Percentiles rank a stretch among this genome's conserved stretches.
These are phyloP conservation scores for Kluyveromyces lactis DNA, from an alignment of 805 yeast genomes.

Conservation along the genomic window DNA sequence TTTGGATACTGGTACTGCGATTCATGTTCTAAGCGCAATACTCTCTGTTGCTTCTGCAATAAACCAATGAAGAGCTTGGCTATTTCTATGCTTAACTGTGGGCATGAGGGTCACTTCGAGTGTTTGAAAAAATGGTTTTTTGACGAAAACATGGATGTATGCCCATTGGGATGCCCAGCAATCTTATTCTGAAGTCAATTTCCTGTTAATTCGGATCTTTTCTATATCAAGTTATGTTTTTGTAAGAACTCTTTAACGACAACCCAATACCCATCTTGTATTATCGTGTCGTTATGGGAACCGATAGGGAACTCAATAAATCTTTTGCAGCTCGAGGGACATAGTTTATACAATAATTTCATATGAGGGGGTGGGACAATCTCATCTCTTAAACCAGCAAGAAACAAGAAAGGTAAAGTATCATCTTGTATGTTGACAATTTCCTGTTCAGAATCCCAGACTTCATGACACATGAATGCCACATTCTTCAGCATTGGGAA, in stretches of 20 bases:
- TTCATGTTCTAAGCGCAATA: conserved; percentile 49
- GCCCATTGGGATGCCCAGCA: conserved; percentile 62
- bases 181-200: conserved; percentile 8
- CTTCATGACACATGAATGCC: conserved; percentile 59
- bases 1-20: conserved; percentile 86
- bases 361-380: conserved; percentile 87
- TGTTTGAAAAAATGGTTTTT: conserved; percentile 76
- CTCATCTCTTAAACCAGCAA: conserved; percentile 75
- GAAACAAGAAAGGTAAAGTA: conserved; percentile 55
- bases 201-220: no score
- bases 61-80: conserved; percentile 69
- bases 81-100: conserved; percentile 58
- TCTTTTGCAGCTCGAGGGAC: conserved; percentile 43
- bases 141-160: conserved; percentile 51
- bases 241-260: conserved; percentile 47
- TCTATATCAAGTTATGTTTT: conserved; percentile 21
- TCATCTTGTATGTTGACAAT: conserved; percentile 40
- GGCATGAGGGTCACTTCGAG: conserved; percentile 78
- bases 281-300: conserved; percentile 76
- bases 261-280: conserved; percentile 74
- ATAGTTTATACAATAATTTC: conserved; percentile 45
- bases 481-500: conserved; percentile 58
- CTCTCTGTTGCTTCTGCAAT: conserved; percentile 70
- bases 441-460: conserved; percentile 70
- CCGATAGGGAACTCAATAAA: conserved; percentile 50